Evolutionary conservation across 208 protist genomes (phyloP).

Genomic region (Porcisia deanei): DNA sequence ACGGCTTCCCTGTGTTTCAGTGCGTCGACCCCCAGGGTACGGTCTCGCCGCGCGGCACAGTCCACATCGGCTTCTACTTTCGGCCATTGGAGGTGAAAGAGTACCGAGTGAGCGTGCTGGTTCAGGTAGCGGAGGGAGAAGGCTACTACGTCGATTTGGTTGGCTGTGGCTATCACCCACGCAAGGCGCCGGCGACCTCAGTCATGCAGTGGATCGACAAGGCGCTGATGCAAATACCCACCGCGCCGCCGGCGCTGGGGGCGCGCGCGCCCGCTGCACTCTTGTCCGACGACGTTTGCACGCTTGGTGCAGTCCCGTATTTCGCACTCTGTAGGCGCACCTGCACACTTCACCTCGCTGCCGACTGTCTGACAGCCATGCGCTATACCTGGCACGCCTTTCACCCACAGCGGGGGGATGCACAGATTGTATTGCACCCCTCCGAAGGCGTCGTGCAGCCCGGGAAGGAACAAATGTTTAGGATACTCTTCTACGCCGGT

Average conservation of each 20-base stretch:
- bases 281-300: slow-evolving; percentile 75
- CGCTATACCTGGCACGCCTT: slow-evolving; percentile 34
- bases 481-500: slow-evolving; percentile 71
- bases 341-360: slow-evolving; percentile 46
- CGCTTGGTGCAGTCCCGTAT: slow-evolving; percentile 71
- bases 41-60: slow-evolving; percentile 51
- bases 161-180: slow-evolving; percentile 84
- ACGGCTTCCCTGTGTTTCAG: slow-evolving; percentile 88
- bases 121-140: slow-evolving; percentile 61
- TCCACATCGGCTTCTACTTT: slow-evolving; percentile 86
- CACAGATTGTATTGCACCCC: slow-evolving; percentile 50
- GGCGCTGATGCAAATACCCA: slow-evolving; percentile 60
- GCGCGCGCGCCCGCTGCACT: slow-evolving; percentile 33
- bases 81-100: slow-evolving; percentile 81
- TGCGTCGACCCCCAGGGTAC: slow-evolving; percentile 83
- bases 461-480: slow-evolving; percentile 44
- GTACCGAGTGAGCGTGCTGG: slow-evolving; percentile 69
- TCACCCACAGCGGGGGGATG: slow-evolving; percentile 51
- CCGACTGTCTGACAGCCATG: slow-evolving; percentile 14
- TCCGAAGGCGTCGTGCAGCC: slow-evolving; percentile 53
- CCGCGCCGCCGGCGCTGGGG: slow-evolving; percentile 28
- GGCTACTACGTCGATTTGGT: slow-evolving; percentile 72
- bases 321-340: slow-evolving; percentile 82
- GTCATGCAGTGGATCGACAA: slow-evolving; percentile 38
- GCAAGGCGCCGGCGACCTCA: slow-evolving; percentile 28